Conservation (phyloP, 345 rosid genomes). For the Boechera retrofracta region DNA sequence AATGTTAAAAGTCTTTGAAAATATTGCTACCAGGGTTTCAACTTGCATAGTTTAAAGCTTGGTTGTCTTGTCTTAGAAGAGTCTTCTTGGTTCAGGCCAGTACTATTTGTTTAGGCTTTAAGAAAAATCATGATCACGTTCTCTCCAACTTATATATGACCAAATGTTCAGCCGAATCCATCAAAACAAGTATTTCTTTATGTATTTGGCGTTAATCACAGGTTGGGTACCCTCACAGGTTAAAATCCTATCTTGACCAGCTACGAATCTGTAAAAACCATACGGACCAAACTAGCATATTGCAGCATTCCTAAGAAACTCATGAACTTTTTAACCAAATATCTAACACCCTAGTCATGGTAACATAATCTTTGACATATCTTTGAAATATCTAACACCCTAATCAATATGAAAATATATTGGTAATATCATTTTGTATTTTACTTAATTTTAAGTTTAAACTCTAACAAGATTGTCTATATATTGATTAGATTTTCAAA, state of each 20-base stretch:
- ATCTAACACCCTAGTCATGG: background rate
- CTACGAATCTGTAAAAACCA: background rate
- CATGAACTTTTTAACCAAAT: background rate
- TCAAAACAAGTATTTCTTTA: too few relatives aligned
- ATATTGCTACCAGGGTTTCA: constrained; percentile 5
- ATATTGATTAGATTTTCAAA: background rate
- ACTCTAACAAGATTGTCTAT: background rate
- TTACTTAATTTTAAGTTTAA: background rate
- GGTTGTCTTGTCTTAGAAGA: constrained; percentile 4
- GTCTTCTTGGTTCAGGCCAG: background rate
- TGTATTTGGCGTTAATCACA: too few relatives aligned
- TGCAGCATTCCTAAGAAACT: constrained; percentile 1
- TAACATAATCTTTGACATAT: too few relatives aligned
- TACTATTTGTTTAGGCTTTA: background rate
- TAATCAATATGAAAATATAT: too few relatives aligned
- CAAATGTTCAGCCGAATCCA: background rate
- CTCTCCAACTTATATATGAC: background rate
- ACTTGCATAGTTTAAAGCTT: constrained; percentile 10
- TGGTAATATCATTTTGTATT: background rate
- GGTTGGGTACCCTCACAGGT: background rate
- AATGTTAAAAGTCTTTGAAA: background rate
- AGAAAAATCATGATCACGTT: background rate
- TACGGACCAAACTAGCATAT: background rate
- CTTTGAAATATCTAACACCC: background rate
- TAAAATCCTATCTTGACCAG: background rate